Conservation (phyloP, 192 early-diverging fungal species). For the Chytriomyces confervae region DNA sequence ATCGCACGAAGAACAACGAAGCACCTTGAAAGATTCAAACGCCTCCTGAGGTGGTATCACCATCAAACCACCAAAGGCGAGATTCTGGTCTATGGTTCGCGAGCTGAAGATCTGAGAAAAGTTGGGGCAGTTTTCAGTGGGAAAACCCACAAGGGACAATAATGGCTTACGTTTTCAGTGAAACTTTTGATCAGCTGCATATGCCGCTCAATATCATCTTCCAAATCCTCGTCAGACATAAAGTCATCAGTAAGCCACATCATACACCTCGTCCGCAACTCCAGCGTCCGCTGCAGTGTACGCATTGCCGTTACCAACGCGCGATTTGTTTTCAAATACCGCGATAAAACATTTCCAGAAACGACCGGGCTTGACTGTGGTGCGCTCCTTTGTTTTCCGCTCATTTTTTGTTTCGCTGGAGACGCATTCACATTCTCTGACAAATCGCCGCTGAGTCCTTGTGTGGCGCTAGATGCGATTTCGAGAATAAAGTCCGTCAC, state of each 20-base stretch:
- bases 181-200: slow-evolving; percentile 20
- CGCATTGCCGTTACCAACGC: slow-evolving; percentile 42
- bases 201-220: slow-evolving; percentile 7
- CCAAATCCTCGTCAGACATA: neutral
- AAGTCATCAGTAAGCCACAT: neutral
- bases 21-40: slow-evolving; percentile 44
- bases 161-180: slow-evolving; percentile 2
- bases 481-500: slow-evolving; percentile 46
- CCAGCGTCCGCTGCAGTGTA: slow-evolving; percentile 43
- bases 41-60: slow-evolving; percentile 40
- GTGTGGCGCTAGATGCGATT: slow-evolving; percentile 22
- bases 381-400: slow-evolving; percentile 35
- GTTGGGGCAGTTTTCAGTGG: slow-evolving; percentile 2
- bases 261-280: slow-evolving; percentile 31
- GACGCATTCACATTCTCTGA: neutral
- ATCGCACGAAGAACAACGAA: too few relatives aligned
- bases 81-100: slow-evolving; percentile 47
- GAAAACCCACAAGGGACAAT: neutral
- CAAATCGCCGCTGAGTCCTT: too few relatives aligned
- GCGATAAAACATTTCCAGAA: slow-evolving; percentile 42
- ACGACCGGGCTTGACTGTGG: slow-evolving; percentile 27
- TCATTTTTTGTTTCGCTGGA: slow-evolving; percentile 21
- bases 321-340: slow-evolving; percentile 45
- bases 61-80: slow-evolving; percentile 51
- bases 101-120: slow-evolving; percentile 43